Evolutionary conservation across 371 early-diverging fungal species (phyloP).

Genomic region (Basidiobolus heterosporus): DNA sequence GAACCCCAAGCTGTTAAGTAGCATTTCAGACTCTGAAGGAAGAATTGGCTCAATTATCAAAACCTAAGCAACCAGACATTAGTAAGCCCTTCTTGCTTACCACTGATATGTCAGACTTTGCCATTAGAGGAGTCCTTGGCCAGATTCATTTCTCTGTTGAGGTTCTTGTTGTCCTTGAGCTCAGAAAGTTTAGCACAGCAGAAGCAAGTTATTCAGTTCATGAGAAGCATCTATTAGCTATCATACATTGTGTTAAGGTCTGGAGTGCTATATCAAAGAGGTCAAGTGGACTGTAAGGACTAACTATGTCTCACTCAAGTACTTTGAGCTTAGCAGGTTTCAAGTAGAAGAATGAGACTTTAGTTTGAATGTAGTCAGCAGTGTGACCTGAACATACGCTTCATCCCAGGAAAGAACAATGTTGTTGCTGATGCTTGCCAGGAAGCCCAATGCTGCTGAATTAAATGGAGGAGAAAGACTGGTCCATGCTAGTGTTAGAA

Average conservation of each 20-base stretch:
- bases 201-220: constrained; percentile 10
- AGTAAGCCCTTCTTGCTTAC: constrained; percentile 5
- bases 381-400: constrained; percentile 7
- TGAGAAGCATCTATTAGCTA: constrained; percentile 14
- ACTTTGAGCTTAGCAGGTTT: not conserved
- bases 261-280: constrained; percentile 1
- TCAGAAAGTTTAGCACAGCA: constrained; percentile 8
- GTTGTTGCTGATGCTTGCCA: constrained; percentile 12
- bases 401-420: constrained; percentile 14
- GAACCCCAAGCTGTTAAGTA: too few relatives aligned
- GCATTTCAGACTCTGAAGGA: constrained; percentile 5
- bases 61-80: constrained; percentile 8
- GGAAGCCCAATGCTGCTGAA: not conserved
- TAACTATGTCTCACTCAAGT: constrained; percentile 3
- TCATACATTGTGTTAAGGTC: constrained; percentile 6
- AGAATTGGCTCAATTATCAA: constrained; percentile 3
- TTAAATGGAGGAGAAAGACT: too few relatives aligned
- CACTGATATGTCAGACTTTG: constrained; percentile 8
- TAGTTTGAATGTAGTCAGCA: not conserved
- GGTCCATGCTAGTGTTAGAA: too few relatives aligned
- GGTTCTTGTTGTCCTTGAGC: constrained; percentile 11
- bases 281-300: constrained; percentile 1
- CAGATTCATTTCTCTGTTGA: constrained; percentile 4
- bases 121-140: constrained; percentile 7
- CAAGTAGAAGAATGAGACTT: not conserved